Evolutionary conservation across 129 eudicot genomes (phyloP), one percentile per base, ranked within the genome.

Genomic region (Pittosporum tobira): DNA sequence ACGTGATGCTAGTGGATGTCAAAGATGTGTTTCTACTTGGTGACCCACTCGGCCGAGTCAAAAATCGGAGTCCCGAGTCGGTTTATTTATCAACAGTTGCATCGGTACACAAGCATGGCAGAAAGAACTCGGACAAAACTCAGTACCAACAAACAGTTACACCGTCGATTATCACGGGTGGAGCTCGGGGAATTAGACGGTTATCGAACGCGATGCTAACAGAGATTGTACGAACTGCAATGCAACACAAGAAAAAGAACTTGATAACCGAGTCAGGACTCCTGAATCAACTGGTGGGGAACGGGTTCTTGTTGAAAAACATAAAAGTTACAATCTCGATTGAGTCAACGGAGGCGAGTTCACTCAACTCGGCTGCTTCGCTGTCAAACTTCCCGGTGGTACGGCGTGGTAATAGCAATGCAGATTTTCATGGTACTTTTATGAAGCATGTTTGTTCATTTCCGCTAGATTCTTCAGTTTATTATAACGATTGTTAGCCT

Each of bases 41-140:
- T 5, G 96, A 88, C 75, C 88, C 91, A 61, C 79, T 82, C 50
- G 56, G 52, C 65, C 83, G 91, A 45, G 79, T 82, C 75, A 73
- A 77, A 64, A 67, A 18, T 23, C 76, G 38, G 57, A 64, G 77
- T 10, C 78, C 91, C 50, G 96, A 88, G 73, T 65, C 96, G 6
- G 71, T 88, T 13, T 36, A 58, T 18, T 18, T 84, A 9, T 77
- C 56, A 6, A 28, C 74, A 8, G 40, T 45, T 29, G 5, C 59
- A 6, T 16, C 43, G 0, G 5, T 70, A 1, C 34, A 61, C 9
- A 73, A 51, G 52, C 82, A 68, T 38, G 68, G 68, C 10, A 71
- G 55, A 46, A 80, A 69, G 50, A 72, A 48, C 74, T 61, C 70
- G 59, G 82, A 59, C 2, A 84, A 71, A 62, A 14, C 67, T n/a